phyloP scores from a whole-genome alignment of 352 stramenopile species.

The Phytopythium litorale region DNA sequence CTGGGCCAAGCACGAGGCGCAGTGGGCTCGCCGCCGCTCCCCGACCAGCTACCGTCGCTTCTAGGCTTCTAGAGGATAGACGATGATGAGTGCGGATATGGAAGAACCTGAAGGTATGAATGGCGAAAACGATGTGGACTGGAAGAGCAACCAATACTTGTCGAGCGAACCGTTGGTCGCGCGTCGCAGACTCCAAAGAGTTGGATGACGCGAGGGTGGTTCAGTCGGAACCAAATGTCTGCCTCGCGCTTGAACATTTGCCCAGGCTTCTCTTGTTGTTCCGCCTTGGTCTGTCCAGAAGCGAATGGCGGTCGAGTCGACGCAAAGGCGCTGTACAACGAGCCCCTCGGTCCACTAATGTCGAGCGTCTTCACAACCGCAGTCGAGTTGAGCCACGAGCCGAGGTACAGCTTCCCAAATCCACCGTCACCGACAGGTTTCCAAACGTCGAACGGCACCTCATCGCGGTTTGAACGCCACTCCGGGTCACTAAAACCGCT shows the following conservation, averaged over 20 bases:
- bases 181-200: conserved; percentile 36
- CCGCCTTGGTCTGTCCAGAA: neutral
- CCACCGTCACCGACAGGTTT: neutral
- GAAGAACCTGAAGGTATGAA: neutral
- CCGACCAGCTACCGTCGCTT: conserved; percentile 53
- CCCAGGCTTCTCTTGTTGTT: neutral
- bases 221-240: conserved; percentile 26
- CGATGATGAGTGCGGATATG: neutral
- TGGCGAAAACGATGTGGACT: neutral
- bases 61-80: conserved; percentile 42
- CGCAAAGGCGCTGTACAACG: neutral
- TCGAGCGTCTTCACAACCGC: neutral
- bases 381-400: conserved; percentile 1
- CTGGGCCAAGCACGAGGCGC: conserved; percentile 44
- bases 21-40: conserved; percentile 56
- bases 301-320: neutral
- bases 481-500: neutral
- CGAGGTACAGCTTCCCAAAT: neutral
- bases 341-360: neutral
- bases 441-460: neutral
- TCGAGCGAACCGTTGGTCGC: conserved; percentile 33
- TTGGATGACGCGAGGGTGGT: conserved; percentile 29
- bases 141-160: conserved; percentile 19
- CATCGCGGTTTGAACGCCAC: neutral
- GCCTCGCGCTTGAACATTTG: conserved; percentile 24